These are phyloP conservation scores for Pulveroboletus sp. DNA, from an alignment of 768 basidiomycete species.

Conservation along the genomic window DNA sequence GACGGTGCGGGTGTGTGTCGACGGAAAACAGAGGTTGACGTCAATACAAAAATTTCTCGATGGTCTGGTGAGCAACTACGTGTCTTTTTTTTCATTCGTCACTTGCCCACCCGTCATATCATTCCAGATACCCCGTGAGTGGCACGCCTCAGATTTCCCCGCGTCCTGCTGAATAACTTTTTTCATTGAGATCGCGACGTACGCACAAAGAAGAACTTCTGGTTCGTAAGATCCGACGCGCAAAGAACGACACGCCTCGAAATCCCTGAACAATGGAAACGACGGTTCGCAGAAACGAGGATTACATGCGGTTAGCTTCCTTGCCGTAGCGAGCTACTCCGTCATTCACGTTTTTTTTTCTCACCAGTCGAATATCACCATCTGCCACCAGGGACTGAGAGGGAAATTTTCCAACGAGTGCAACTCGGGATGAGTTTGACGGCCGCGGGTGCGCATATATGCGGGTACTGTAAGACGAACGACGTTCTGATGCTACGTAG, in stretches of 20 bases:
- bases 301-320: conserved; percentile 63
- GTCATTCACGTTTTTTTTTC: not conserved
- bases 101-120: conserved; percentile 7
- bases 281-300: conserved; percentile 49
- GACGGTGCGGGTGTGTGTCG: conserved; percentile 43
- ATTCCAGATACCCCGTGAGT: conserved; percentile 54
- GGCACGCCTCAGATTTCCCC: not conserved
- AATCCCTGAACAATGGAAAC: conserved; percentile 52
- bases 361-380: conserved; percentile 63
- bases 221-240: conserved; percentile 52
- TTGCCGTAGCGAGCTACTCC: not conserved
- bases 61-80: conserved; percentile 34
- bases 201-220: conserved; percentile 59
- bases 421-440: conserved; percentile 77
- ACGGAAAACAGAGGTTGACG: conserved; percentile 53
- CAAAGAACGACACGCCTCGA: conserved; percentile 44
- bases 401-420: conserved; percentile 81
- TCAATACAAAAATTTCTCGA: conserved; percentile 48
- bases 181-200: conserved; percentile 50
- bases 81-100: not conserved
- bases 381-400: conserved; percentile 55
- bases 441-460: conserved; percentile 51
- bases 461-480: not conserved
- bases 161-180: conserved; percentile 4
- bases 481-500: conserved; percentile 33